A percentile compares a stretch with the other conserved stretches of the same genome.
phyloP scores from a whole-genome alignment of 1,284 basidiomycete species.

The Papiliotrema fonsecae region DNA sequence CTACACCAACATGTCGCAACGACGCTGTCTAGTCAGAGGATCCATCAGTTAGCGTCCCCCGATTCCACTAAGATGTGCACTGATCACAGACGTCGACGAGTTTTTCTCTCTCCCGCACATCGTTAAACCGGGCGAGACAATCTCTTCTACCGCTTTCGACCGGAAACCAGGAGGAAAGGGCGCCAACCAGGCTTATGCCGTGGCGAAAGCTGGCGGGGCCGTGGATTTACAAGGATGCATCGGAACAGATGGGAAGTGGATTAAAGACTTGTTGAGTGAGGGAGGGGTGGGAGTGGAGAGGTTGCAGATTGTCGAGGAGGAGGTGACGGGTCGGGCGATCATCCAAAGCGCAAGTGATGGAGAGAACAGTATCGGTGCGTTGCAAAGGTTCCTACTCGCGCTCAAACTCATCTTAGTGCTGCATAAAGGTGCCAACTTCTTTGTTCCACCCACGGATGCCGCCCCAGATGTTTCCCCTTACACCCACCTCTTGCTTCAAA shows the following conservation, averaged over 20 bases:
- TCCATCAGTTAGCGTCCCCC: slow-evolving; percentile 46
- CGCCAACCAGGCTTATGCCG: slow-evolving; percentile 51
- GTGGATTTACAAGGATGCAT: slow-evolving; percentile 46
- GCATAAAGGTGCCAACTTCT: slow-evolving; percentile 45
- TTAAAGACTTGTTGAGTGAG: slow-evolving; percentile 30
- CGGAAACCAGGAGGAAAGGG: slow-evolving; percentile 51
- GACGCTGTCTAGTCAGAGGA: slow-evolving; percentile 43
- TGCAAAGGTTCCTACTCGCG: neutral
- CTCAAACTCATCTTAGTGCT: slow-evolving; percentile 33
- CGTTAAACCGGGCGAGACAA: slow-evolving; percentile 51
- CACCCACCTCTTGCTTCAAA: slow-evolving; percentile 55
- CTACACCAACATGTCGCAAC: neutral
- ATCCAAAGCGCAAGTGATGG: slow-evolving; percentile 50
- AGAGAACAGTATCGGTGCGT: slow-evolving; percentile 50
- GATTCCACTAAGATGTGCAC: too few species aligned
- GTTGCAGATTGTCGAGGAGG: slow-evolving; percentile 29
- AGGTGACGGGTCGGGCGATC: slow-evolving; percentile 50
- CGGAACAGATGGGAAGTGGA: slow-evolving; percentile 47
- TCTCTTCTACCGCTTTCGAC: slow-evolving; percentile 46
- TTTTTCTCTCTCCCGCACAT: slow-evolving; percentile 50
- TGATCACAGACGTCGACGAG: slow-evolving; percentile 43
- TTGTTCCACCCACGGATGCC: slow-evolving; percentile 14
- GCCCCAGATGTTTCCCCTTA: slow-evolving; percentile 22
- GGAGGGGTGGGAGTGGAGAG: slow-evolving; percentile 41
- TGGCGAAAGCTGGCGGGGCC: slow-evolving; percentile 43